Conservation (phyloP, 805 yeast genomes). For the Wickerhamomyces bisporus region DNA sequence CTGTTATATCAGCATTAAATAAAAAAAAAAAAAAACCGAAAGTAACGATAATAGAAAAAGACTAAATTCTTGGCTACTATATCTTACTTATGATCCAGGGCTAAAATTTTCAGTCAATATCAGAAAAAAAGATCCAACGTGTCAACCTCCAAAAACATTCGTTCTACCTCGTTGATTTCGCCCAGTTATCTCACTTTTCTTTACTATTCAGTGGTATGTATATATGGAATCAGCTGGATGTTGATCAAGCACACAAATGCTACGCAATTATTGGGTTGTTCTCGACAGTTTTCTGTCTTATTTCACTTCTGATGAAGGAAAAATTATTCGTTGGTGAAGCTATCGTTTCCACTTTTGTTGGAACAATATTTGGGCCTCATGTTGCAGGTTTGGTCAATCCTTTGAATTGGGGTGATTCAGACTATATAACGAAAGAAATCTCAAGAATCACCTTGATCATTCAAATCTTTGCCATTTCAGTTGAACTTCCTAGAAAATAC, state of each 20-base stretch:
- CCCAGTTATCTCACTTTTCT: no score
- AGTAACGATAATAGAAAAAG: no score
- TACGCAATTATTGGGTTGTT: slow-evolving; percentile 86
- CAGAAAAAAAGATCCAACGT: no score
- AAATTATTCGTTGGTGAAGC: slow-evolving; percentile 87
- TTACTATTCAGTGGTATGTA: no score
- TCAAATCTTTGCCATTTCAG: slow-evolving; percentile 92
- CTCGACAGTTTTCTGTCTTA: slow-evolving; percentile 73
- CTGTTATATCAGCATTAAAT: no score
- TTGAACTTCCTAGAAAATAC: slow-evolving; percentile 84
- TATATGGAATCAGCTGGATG: slow-evolving; percentile 6
- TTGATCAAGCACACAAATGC: slow-evolving; percentile 72
- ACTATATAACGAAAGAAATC: slow-evolving; percentile 74
- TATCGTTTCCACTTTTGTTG: slow-evolving; percentile 78
- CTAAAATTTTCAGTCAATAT: no score
- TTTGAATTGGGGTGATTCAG: slow-evolving; percentile 77
- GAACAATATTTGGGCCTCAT: slow-evolving; percentile 85
- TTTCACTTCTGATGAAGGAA: slow-evolving; percentile 80
- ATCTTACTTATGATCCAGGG: no score
- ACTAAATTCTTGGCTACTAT: no score
- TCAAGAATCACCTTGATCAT: slow-evolving; percentile 78
- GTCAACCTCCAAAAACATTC: no score
- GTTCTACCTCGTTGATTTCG: no score
- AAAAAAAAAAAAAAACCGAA: no score
- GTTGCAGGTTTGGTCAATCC: slow-evolving; percentile 82